Conservation (phyloP, 1,139 yeast species). For the Geotrichum restrictum region DNA sequence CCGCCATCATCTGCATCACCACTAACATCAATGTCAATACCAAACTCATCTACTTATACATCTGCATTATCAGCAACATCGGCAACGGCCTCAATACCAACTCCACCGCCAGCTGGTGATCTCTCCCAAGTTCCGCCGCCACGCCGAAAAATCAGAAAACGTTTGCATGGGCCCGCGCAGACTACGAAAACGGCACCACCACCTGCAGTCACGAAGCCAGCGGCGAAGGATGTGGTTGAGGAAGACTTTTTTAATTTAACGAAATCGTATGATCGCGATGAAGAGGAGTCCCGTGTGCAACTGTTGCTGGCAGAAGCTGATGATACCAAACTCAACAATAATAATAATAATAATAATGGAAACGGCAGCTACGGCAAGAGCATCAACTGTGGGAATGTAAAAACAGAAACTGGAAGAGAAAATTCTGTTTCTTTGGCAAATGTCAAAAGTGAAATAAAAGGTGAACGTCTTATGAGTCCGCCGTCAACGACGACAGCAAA, state of each 20-base stretch:
- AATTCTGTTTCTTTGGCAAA: too few relatives aligned
- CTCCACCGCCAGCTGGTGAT: too few relatives aligned
- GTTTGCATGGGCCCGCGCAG: neutral
- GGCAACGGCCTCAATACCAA: too few relatives aligned
- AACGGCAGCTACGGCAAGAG: too few relatives aligned
- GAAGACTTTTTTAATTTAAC: slow-evolving; percentile 18
- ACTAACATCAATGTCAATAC: too few relatives aligned
- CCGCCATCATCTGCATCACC: too few relatives aligned
- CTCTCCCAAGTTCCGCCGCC: too few relatives aligned
- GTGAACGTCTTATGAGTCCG: neutral
- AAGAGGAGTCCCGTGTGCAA: neutral
- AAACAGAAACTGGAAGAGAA: neutral
- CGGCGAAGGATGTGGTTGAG: neutral
- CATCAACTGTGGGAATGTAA: neutral
- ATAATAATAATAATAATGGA: too few relatives aligned
- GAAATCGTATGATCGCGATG: slow-evolving; percentile 2
- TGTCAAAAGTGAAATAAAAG: neutral
- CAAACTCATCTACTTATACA: too few relatives aligned
- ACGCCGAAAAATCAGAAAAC: neutral
- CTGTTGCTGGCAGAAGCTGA: neutral
- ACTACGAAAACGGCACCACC: neutral
- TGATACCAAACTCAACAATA: neutral
- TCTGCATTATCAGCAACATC: too few relatives aligned
- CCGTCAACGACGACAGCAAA: neutral
- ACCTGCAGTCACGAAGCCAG: neutral